Evolutionary conservation across 345 rosid species (phyloP), one percentile per base, ranked within the genome.

Genomic region (Euphorbia lathyris): DNA sequence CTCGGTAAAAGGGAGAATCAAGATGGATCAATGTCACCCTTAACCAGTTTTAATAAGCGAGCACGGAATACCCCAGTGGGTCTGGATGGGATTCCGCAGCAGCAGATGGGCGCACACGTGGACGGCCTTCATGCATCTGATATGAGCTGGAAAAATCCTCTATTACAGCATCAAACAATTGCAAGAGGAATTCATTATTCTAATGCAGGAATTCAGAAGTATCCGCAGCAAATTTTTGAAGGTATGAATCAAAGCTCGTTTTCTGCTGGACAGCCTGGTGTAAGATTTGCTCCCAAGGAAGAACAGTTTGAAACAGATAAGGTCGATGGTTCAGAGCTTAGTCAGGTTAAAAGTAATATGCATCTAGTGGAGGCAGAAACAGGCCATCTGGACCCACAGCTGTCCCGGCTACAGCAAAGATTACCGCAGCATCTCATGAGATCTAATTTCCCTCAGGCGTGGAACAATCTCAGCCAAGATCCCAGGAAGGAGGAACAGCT

Each of bases 391-490:
- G 97, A 91, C 65, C 69, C 59, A 14, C 91, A 84, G 36, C 87
- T 82, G 64, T 76, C 81, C 45, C 88, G 91, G 64, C 73, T 75
- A 23, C 97, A 86, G 70, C 82, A 86, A 65, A 83, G 93, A 83
- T 69, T 85, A 56, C 77, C 88, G 57, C 84, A 80, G 60, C 84
- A 92, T 67, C 79, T 78, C 68, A 67, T 74, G 78, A 90, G 90
- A 78, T 50, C 92, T 32, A 81, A 80, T 76, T 80, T 84, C 61
- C 69, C 88, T 69, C 99, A 85, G 80, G 55, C 85, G 34, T 87
- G 97, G 97, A 92, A 72, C 78, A 95, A 77, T 81, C 62, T 83
- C 68, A 81, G 81, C 71, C 97, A 92, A 69, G 91, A 87, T 76
- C 67, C 71, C 5, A 90, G 84, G 76, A 92, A 85, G 79, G 99